Conservation (phyloP, 257 asterid species). For the Solanum sparsipilum region DNA sequence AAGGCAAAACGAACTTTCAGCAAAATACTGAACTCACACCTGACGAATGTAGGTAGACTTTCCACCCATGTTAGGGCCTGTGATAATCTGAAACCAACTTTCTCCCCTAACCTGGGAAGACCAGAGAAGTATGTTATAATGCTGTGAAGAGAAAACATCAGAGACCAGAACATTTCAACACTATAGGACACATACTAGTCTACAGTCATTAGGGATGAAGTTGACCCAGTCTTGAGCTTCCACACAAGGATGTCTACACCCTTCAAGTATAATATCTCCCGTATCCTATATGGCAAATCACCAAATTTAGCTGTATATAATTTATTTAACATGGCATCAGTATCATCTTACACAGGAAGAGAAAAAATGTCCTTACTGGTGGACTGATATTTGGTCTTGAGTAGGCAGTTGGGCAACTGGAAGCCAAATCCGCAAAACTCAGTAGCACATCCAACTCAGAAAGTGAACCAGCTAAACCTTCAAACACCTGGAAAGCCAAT, state of each 20-base stretch:
- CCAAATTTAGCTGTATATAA: slow-evolving; percentile 1
- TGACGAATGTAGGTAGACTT: slow-evolving; percentile 94
- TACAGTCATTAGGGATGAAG: slow-evolving; percentile 91
- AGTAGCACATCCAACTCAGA: slow-evolving; percentile 94
- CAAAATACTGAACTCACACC: slow-evolving; percentile 23
- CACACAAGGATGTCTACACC: slow-evolving; percentile 98
- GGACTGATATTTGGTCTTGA: slow-evolving; percentile 74
- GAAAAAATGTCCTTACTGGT: slow-evolving; percentile 36
- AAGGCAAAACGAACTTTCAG: neutral
- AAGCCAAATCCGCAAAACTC: slow-evolving; percentile 94
- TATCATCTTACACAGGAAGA: neutral
- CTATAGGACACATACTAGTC: slow-evolving; percentile 52
- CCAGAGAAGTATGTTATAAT: slow-evolving; percentile 4
- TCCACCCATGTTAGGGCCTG: slow-evolving; percentile 99
- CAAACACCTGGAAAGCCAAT: slow-evolving; percentile 56
- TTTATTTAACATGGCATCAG: neutral
- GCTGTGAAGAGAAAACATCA: slow-evolving; percentile 5
- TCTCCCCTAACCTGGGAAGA: slow-evolving; percentile 62
- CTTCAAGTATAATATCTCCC: slow-evolving; percentile 84
- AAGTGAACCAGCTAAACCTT: slow-evolving; percentile 56
- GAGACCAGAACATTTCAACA: slow-evolving; percentile 3
- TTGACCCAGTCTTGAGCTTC: slow-evolving; percentile 99
- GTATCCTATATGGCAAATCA: slow-evolving; percentile 41
- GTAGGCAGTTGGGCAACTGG: slow-evolving; percentile 75
- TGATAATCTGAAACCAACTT: slow-evolving; percentile 97